These are phyloP conservation scores for Bacterosira constricta DNA, from an alignment of 108 stramenopile genomes.

Conservation along the genomic window DNA sequence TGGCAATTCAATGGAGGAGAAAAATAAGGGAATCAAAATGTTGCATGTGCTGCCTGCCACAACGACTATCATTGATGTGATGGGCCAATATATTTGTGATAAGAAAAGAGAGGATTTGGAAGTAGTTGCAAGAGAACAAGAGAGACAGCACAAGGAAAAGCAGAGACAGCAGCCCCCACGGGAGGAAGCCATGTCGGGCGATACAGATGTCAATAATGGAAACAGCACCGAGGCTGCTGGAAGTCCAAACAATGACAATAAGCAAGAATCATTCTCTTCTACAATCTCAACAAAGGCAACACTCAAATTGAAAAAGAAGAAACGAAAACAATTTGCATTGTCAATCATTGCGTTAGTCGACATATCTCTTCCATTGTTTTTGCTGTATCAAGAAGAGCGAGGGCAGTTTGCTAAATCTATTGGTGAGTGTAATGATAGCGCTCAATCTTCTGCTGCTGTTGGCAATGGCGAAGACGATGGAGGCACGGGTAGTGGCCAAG, in stretches of 20 bases:
- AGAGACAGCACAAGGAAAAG: background rate
- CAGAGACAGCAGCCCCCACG: background rate
- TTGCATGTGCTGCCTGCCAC: slow-evolving; percentile 29
- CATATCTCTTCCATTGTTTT: slow-evolving; percentile 40
- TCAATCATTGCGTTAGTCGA: slow-evolving; percentile 41
- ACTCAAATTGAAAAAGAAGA: slow-evolving; percentile 40
- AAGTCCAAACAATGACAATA: background rate
- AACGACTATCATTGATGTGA: slow-evolving; percentile 13
- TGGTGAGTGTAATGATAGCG: background rate
- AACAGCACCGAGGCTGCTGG: background rate
- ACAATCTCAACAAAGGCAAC: slow-evolving; percentile 7
- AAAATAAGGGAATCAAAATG: slow-evolving; percentile 28
- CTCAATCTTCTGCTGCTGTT: background rate
- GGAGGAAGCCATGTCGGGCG: background rate
- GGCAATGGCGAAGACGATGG: background rate
- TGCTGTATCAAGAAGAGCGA: slow-evolving; percentile 51
- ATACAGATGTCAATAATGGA: background rate
- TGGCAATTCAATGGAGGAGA: background rate
- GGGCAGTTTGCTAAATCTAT: slow-evolving; percentile 28
- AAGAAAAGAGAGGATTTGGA: slow-evolving; percentile 33
- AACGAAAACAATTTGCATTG: slow-evolving; percentile 36
- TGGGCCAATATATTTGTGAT: slow-evolving; percentile 20
- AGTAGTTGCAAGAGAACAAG: slow-evolving; percentile 20
- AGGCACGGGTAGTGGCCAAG: slow-evolving; percentile 1
- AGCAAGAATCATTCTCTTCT: background rate